Evolutionary conservation across 768 basidiomycete genomes (phyloP), one percentile per base, ranked within the genome.

Genomic region (Suillus brevipes): DNA sequence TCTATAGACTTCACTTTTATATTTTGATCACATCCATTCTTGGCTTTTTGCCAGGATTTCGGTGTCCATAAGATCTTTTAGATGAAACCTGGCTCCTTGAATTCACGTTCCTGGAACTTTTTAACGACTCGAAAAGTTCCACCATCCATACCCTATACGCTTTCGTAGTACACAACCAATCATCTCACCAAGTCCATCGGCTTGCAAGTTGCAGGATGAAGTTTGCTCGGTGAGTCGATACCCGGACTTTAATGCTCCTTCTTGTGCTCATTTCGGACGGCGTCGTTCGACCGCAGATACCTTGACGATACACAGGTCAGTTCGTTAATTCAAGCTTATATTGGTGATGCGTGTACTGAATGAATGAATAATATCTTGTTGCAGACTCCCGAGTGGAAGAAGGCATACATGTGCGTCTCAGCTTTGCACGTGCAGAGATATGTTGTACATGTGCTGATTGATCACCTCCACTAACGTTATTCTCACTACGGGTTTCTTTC

Each of bases 301-400:
- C 79, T 91, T n/a, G 79, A 85, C 68, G 89, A 91, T 70, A 87
- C 85, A 1, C 88, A 89, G 81, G 90, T 85, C 66, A 55, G 73
- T 64, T n/a, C 40, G 16, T 16, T 3, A 36, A 9, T n/a, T 12
- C 42, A 43, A 23, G 7, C 42, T 61, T 14, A 43, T 38, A 38
- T 31, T 45, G 36, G 45, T 42, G 37, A 25, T 37, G 13, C 2
- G 2, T 42, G 12, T 64, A 40, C 37, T 61, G 56, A 67, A 57
- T 50, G 36, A 37, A 37, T 61, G 56, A 67, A 57, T 47, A 34
- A 62, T 36, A 40, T 25, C 31, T 37, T 63, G 14, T 63, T 63
- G 8, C 56, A 92, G 91, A 87, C 84, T 37, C 86, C 89, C 2
- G 91, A 92, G 76, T 93, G 75, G 75, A 69, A 73, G 59, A 72